Evolutionary conservation across 2,329 filamentous ascomycete species (phyloP).

Genomic region (Lachnellula cervina): DNA sequence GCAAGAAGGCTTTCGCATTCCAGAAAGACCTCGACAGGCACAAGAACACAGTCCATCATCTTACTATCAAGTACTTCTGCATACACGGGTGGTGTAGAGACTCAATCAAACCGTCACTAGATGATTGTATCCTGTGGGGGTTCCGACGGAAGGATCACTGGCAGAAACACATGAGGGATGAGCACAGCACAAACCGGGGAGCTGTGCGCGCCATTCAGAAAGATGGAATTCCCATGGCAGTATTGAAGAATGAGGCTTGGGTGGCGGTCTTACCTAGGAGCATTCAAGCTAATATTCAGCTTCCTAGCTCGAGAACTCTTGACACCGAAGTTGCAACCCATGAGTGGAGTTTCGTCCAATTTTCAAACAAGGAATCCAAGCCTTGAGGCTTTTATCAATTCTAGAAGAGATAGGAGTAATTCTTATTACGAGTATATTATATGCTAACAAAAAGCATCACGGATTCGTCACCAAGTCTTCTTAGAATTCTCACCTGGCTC

Average conservation of each 20-base stretch:
- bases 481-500: too few relatives aligned
- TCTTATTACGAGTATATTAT: too few relatives aligned
- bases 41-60: constrained; percentile 7
- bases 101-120: neutral
- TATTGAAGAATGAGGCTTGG: neutral
- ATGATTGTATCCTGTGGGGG: neutral
- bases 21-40: constrained; percentile 12
- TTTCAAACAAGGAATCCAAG: too few relatives aligned
- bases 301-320: too few relatives aligned
- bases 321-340: too few relatives aligned
- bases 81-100: constrained; percentile 1
- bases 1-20: constrained; percentile 6
- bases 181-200: neutral
- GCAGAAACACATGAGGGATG: constrained; percentile 7
- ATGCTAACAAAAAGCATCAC: too few relatives aligned
- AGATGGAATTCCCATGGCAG: constrained; percentile 3
- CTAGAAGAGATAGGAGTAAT: too few relatives aligned
- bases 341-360: too few relatives aligned
- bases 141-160: constrained; percentile 10
- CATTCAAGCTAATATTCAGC: too few relatives aligned
- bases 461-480: too few relatives aligned
- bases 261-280: too few relatives aligned
- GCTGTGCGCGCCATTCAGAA: neutral
- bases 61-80: constrained; percentile 7
- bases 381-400: too few relatives aligned